Evolutionary conservation across 2,329 filamentous ascomycete genomes (phyloP), one percentile per base, ranked within the genome.

Genomic region (Pestalotiopsis sp.): DNA sequence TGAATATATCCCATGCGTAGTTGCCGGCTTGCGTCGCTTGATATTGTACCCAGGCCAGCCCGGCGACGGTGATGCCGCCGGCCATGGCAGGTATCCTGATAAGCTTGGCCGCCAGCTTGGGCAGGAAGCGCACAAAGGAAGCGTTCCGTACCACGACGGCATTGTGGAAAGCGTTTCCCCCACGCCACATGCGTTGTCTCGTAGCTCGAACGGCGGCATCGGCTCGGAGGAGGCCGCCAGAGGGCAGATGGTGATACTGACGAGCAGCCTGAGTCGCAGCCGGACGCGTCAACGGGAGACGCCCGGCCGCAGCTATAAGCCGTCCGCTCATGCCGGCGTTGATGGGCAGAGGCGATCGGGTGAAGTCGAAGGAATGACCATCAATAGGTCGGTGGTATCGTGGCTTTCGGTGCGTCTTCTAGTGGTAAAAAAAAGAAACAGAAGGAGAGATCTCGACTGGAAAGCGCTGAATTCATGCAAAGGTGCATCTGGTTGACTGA

Each of bases 41-140:
- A 79, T 99, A 98, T 79, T 99, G 96, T 63, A 99, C 83, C 87
- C 97, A 99, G 31, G 94, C 94, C 69, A 97, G 83, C 2, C 93
- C 93, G 14, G 93, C 95, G 72, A 99, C 88, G 76, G 94, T 93
- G 61, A 95, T 88, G 57, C 94, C 94, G 57, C 95, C 96, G 76
- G 97, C 95, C 83, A 98, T 92, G 68, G 96, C 96, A 23, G 96
- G 96, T 67, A 97, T 85, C 68, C 94, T 90, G 45, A 91, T 87
- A 74, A 99, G 92, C 83, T 98, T 99, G 77, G 96, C 82, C n/a
- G 96, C 90, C 64, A 99, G 86, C 78, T 93, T 95, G 2, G 97
- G 97, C 39, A 99, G 83, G 69, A 91, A 85, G 63, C 90, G 84
- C 58, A 81, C 87, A 74, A 91, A 92, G 6, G 89, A 91, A 27